Evolutionary conservation across 2,329 filamentous ascomycete genomes (phyloP).

Genomic region (Zymoseptoria ardabiliae): DNA sequence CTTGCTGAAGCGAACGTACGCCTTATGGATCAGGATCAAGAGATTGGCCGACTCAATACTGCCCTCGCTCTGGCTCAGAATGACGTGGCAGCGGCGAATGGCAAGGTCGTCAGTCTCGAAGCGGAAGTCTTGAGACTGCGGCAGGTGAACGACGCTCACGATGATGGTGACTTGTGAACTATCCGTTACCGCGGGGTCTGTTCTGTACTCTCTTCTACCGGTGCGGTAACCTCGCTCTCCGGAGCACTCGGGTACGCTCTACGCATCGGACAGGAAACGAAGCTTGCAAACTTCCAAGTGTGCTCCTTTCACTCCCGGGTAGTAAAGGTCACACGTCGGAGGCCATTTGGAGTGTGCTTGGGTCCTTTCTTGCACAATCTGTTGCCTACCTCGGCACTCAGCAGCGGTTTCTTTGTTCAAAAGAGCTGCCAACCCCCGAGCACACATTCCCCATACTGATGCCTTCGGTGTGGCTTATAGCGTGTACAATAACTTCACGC

Average conservation of each 20-base stretch:
- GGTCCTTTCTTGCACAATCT: background rate
- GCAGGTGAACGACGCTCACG: constrained; percentile 1
- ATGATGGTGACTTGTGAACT: constrained; percentile 1
- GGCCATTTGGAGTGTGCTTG: background rate
- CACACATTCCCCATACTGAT: background rate
- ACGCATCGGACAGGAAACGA: too few relatives aligned
- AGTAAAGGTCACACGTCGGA: background rate
- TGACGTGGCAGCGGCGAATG: background rate
- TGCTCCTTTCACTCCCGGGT: background rate
- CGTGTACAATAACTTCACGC: background rate
- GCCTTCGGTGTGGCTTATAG: background rate
- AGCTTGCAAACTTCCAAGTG: background rate
- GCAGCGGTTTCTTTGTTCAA: background rate
- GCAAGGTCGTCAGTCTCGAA: constrained; percentile 1
- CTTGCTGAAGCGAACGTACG: constrained; percentile 13
- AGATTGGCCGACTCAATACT: constrained; percentile 5
- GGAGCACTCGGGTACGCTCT: too few relatives aligned
- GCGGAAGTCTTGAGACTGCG: constrained; percentile 2
- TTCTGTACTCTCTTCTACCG: background rate
- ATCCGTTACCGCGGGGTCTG: background rate
- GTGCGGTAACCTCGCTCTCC: background rate
- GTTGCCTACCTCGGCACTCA: background rate
- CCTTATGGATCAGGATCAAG: constrained; percentile 7
- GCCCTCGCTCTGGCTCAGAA: background rate
- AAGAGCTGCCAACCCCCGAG: background rate